Evolutionary conservation across 257 asterid species (phyloP), one percentile per base, ranked within the genome.

Genomic region (Rhazya stricta): DNA sequence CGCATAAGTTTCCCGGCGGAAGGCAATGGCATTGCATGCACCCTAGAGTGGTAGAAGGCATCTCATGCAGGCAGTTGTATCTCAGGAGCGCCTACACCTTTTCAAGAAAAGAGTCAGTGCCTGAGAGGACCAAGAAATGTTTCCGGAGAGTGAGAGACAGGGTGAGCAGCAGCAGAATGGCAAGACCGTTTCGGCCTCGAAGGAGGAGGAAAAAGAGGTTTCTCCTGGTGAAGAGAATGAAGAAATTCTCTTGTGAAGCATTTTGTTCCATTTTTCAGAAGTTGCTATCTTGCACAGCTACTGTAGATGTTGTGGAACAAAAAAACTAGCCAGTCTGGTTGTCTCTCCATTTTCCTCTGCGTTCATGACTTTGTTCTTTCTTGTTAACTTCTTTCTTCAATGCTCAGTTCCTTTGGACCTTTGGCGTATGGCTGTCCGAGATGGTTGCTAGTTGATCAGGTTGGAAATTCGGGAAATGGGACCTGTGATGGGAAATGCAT

Each of bases 11-110:
- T 67, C 54, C 69, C 67, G 86, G 87, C 53, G 84, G 87, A 43
- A 81, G 85, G 50, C 73, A 79, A 84, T 72, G 34, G 75, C 78
- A 68, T 23, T 79, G 77, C 81, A 78, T 39, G 81, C 83, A 75
- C 1, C 76, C 83, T 11, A 57, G 79, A 88, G 88, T 85, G 79
- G 89, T 81, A 74, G 92, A 91, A 67, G 78, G 89, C 58, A 78
- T 79, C 30, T 88, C 94, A 3, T 90, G 95, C 89, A 78, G 91
- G 82, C 91, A 90, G 30, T 54, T 84, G 72, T 90, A 90, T 29
- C 87, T 87, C 10, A 80, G 86, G 63, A 88, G 88, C 82, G 79
- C 73, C 6, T 91, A 91, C 86, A 90, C 86, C 9, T 91, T 91
- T 65, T 85, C 94, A 1, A 87, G 88, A 70, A 79, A 91, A 81